Percentiles rank a stretch among this genome's conserved stretches.
phyloP scores from a whole-genome alignment of 2,329 filamentous ascomycete species.

The Epichloe glyceriae region DNA sequence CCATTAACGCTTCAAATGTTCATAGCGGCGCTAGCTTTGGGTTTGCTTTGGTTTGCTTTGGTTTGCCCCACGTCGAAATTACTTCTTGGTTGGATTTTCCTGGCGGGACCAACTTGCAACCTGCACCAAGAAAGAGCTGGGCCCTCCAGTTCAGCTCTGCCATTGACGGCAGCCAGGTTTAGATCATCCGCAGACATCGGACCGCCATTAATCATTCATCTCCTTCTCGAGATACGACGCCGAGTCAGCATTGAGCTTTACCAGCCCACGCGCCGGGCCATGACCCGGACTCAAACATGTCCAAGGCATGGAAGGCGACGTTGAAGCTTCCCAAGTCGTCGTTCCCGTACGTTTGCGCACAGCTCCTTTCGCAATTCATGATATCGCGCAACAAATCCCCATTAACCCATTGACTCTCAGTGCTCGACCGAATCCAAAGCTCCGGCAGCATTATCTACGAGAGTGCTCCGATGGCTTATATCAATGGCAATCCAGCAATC shows the following conservation, averaged over 20 bases:
- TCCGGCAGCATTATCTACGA: slow-evolving; percentile 48
- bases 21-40: not conserved
- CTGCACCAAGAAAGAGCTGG: no score
- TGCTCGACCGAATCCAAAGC: slow-evolving; percentile 36
- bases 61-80: slow-evolving; percentile 2
- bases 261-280: slow-evolving; percentile 9
- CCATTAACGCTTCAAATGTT: not conserved
- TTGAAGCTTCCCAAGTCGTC: slow-evolving; percentile 62
- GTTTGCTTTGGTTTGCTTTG: no score
- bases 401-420: slow-evolving; percentile 20
- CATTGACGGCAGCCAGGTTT: no score
- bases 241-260: not conserved
- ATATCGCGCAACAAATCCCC: not conserved
- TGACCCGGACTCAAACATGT: slow-evolving; percentile 22
- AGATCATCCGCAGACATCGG: no score
- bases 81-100: not conserved
- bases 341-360: slow-evolving; percentile 49
- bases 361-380: not conserved
- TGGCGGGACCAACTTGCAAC: no score
- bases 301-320: slow-evolving; percentile 59
- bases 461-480: slow-evolving; percentile 82
- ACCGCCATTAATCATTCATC: no score
- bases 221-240: no score
- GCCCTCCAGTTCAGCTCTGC: no score
- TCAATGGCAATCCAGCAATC: slow-evolving; percentile 59